These are phyloP conservation scores for Fusarium sambucinum DNA, from an alignment of 2,329 filamentous ascomycete genomes.

Conservation along the genomic window DNA sequence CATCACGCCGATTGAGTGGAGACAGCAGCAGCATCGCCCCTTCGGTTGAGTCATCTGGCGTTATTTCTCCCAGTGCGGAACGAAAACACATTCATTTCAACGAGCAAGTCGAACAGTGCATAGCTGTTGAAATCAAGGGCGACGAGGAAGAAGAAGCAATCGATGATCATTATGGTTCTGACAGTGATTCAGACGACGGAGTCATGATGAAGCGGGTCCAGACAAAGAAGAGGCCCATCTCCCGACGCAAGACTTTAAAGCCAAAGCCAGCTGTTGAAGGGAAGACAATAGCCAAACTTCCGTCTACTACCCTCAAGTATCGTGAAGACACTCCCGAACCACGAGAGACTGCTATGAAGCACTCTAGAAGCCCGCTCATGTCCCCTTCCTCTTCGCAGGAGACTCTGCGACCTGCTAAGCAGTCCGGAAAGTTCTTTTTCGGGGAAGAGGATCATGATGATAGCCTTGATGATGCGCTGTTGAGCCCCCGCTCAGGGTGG, in stretches of 20 bases:
- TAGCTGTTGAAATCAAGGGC: constrained; percentile 88
- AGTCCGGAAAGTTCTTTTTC: constrained; percentile 72
- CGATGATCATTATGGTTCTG: constrained; percentile 64
- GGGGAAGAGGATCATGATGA: constrained; percentile 72
- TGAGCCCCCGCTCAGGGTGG: constrained; percentile 51
- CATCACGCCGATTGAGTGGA: constrained; percentile 70
- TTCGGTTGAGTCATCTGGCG: constrained; percentile 78
- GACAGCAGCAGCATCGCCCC: constrained; percentile 72
- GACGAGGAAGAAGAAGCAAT: constrained; percentile 78
- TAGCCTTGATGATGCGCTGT: constrained; percentile 56
- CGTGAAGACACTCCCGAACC: constrained; percentile 80
- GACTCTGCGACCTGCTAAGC: constrained; percentile 78
- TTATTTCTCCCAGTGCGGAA: constrained; percentile 71
- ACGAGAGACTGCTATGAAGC: constrained; percentile 71
- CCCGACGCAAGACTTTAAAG: constrained; percentile 54
- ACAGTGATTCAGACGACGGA: constrained; percentile 80
- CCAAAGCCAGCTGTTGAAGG: constrained; percentile 68
- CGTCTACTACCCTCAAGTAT: constrained; percentile 89
- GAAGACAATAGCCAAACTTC: constrained; percentile 89
- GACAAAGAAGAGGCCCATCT: constrained; percentile 66
- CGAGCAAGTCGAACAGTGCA: constrained; percentile 94
- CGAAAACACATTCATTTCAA: constrained; percentile 96
- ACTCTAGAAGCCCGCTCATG: constrained; percentile 65
- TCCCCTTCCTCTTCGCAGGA: constrained; percentile 86
- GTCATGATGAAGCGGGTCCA: constrained; percentile 83